These are phyloP conservation scores for Solanum phureja DNA, from an alignment of 257 asterid genomes.

Conservation along the genomic window DNA sequence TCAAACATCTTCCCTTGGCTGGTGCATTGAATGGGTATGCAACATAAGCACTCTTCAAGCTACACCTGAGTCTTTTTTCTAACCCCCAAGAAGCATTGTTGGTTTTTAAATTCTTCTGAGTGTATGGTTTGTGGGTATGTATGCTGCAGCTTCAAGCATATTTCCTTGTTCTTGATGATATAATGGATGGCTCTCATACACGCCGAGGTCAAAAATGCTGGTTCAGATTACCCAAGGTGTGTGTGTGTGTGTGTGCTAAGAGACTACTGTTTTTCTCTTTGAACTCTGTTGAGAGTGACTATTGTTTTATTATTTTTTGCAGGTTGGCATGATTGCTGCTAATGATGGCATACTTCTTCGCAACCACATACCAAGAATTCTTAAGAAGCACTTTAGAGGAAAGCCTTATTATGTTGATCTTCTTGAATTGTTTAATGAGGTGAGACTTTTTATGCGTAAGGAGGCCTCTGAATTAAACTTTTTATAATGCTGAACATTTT, in stretches of 20 bases:
- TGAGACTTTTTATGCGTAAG: not conserved
- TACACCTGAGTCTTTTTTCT: not conserved
- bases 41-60: not conserved
- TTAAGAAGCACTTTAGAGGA: conserved; percentile 74
- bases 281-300: conserved; percentile 2
- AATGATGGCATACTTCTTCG: conserved; percentile 87
- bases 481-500: not conserved
- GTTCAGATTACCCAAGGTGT: conserved; percentile 76
- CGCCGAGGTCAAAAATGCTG: conserved; percentile 95
- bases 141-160: conserved; percentile 89
- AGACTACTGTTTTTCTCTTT: not conserved
- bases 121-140: not conserved
- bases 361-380: conserved; percentile 85
- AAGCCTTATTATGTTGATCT: conserved; percentile 84
- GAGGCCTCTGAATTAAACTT: not conserved
- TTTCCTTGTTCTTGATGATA: conserved; percentile 89
- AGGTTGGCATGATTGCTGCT: conserved; percentile 90
- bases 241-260: not conserved
- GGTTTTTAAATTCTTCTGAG: not conserved
- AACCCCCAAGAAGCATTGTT: not conserved
- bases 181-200: conserved; percentile 83
- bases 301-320: not conserved
- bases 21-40: conserved; percentile 98
- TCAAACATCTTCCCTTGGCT: conserved; percentile 75
- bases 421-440: conserved; percentile 90